Evolutionary conservation across 2,329 filamentous ascomycete species (phyloP).

Genomic region (Volutella citrinella): DNA sequence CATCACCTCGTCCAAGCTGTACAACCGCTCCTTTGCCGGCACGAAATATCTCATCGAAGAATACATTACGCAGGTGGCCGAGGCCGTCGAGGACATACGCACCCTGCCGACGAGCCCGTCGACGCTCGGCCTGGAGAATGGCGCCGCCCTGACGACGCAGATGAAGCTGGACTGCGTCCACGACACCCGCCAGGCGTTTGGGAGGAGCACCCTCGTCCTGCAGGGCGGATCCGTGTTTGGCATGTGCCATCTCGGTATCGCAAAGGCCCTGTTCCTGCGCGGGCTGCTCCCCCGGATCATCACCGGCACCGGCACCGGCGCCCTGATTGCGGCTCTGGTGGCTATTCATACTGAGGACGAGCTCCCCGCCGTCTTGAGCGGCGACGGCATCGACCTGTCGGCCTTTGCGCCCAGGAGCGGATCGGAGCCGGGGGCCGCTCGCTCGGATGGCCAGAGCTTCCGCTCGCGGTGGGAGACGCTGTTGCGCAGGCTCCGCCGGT

Average conservation of each 20-base stretch:
- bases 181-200: constrained; percentile 84
- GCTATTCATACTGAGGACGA: constrained; percentile 86
- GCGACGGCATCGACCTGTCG: constrained; percentile 77
- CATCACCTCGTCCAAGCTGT: constrained; percentile 77
- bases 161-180: constrained; percentile 83
- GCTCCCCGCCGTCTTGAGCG: constrained; percentile 70
- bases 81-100: constrained; percentile 75
- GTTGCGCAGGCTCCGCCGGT: constrained; percentile 63
- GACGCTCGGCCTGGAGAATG: constrained; percentile 30
- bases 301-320: constrained; percentile 85
- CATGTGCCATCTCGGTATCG: constrained; percentile 83
- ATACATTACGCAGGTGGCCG: constrained; percentile 81
- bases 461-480: constrained; percentile 56
- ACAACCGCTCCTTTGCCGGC: constrained; percentile 80
- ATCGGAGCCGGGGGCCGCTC: constrained; percentile 23
- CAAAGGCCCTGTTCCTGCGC: constrained; percentile 79
- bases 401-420: constrained; percentile 59
- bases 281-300: constrained; percentile 86
- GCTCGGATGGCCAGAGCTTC: constrained; percentile 36
- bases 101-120: constrained; percentile 56
- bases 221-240: constrained; percentile 93
- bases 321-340: constrained; percentile 83
- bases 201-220: constrained; percentile 77
- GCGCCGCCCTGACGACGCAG: constrained; percentile 59
- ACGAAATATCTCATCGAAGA: constrained; percentile 90